These are phyloP conservation scores for Oropetium thomaeum DNA, from an alignment of 176 grass and related monocot genomes.

Conservation along the genomic window DNA sequence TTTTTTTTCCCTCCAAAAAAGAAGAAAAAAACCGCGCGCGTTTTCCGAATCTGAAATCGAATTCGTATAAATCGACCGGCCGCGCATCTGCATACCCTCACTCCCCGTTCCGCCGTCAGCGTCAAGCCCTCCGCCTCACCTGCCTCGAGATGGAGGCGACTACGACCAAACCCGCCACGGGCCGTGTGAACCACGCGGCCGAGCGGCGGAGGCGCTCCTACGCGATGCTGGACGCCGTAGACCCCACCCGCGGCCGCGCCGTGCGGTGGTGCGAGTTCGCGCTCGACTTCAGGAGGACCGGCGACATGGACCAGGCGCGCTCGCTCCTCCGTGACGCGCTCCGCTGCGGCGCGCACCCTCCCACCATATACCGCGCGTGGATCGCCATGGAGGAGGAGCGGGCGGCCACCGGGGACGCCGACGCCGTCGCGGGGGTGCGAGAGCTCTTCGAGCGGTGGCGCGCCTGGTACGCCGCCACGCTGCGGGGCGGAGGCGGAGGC, in stretches of 20 bases:
- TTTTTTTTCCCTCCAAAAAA: too few species aligned
- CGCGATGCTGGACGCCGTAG: not conserved
- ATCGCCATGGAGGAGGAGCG: slow-evolving; percentile 5
- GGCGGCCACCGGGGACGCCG: too few species aligned
- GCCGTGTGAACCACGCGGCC: too few species aligned
- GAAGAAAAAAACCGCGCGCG: too few species aligned
- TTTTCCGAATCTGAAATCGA: too few species aligned
- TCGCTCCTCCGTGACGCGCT: not conserved
- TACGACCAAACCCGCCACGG: too few species aligned
- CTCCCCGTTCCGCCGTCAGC: too few species aligned
- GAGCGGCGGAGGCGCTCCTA: not conserved
- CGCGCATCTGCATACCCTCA: too few species aligned
- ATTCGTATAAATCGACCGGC: too few species aligned
- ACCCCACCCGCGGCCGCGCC: not conserved
- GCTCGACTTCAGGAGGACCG: not conserved
- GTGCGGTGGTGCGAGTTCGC: not conserved
- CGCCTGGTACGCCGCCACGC: not conserved
- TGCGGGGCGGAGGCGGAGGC: too few species aligned
- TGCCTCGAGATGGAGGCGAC: too few species aligned
- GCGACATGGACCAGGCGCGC: not conserved
- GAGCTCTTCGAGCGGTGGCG: not conserved
- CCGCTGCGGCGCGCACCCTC: not conserved
- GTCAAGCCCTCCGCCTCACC: too few species aligned
- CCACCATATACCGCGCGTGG: not conserved
- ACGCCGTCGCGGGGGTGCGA: not conserved